Conservation (phyloP, 2,329 filamentous ascomycete genomes). For the Paecilomyces sp. region DNA sequence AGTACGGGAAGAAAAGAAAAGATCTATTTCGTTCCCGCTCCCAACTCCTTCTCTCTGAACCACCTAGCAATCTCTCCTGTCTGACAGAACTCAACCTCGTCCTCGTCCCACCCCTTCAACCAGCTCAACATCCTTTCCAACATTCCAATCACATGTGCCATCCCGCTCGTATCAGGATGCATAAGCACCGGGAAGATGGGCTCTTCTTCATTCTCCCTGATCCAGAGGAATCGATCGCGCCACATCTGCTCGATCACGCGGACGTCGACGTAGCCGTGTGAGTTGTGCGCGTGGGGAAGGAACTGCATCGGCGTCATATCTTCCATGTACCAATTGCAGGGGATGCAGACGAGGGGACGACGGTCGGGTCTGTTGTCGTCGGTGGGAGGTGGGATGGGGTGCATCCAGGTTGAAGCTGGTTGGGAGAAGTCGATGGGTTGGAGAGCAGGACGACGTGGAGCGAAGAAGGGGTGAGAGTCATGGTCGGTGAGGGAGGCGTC, state of each 20-base stretch:
- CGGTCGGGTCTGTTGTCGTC: slow-evolving; percentile 8
- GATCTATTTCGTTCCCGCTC: background rate
- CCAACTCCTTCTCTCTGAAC: slow-evolving; percentile 15
- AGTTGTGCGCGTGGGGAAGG: slow-evolving; percentile 41
- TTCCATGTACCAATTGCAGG: slow-evolving; percentile 41
- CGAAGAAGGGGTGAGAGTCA: slow-evolving; percentile 36
- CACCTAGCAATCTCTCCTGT: slow-evolving; percentile 22
- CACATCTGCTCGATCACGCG: slow-evolving; percentile 54
- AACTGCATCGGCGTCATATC: slow-evolving; percentile 42
- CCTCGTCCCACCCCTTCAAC: slow-evolving; percentile 35
- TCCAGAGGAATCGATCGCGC: slow-evolving; percentile 53
- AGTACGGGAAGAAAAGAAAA: background rate
- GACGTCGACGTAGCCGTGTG: slow-evolving; percentile 52
- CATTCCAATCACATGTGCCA: slow-evolving; percentile 56
- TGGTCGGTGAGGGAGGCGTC: slow-evolving; percentile 37
- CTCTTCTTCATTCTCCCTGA: slow-evolving; percentile 38
- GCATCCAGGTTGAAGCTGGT: slow-evolving; percentile 39
- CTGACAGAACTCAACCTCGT: slow-evolving; percentile 23
- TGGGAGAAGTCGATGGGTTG: slow-evolving; percentile 36
- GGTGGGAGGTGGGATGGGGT: slow-evolving; percentile 23
- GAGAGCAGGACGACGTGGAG: slow-evolving; percentile 27
- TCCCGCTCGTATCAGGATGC: slow-evolving; percentile 54
- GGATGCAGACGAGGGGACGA: slow-evolving; percentile 33
- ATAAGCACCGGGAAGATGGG: slow-evolving; percentile 46
- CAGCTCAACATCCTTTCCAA: slow-evolving; percentile 45